Base-by-base conservation (phyloP, 2,329 filamentous ascomycete species). In the Colletotrichum sp. region DNA sequence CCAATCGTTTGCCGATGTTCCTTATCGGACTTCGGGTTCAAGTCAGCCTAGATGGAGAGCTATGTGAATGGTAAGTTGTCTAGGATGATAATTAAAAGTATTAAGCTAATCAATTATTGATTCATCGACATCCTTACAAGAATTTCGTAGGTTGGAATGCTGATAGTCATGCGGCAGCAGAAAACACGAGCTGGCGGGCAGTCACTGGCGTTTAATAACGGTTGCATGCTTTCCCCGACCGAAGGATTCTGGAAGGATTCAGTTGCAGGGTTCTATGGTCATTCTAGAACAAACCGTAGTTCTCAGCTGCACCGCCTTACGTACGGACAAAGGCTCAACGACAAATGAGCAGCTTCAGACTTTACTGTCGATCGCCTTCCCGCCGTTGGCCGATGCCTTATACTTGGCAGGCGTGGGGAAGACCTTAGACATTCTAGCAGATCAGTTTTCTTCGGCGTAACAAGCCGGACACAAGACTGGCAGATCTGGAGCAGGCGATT, bases 71-170 rank as follows among this genome's bases (percentile, higher is more conserved):
- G 3, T 13, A 52, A 44, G 39, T 6, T 44, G 18, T 21, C 44
- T 5, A 7, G 5, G 4, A 3, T 6, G 39, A 1, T 49, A n/a
- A n/a, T 0, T 12, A n/a, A 10, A 0, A 2, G 4, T n/a, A 10
- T 12, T 12, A n/a, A 49, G 9, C 6, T 12, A 49, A n/a, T 49
- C 39, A 2, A 52, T 4, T 52, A 1, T 7, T 52, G 6, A 21
- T 52, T 52, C n/a, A 21, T 52, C 44, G 10, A 21, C 3, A 7
- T n/a, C 18, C 3, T 21, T 13, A 21, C 6, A n/a, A 21, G 44
- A 10, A 1, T 52, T 52, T 13, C 0, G 10, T 7, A 18, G n/a
- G 2, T 18, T 52, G 44, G n/a, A 0, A 13, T 21, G 6, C 44
- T 52, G n/a, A 39, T 36, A 36, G 15, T 16, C 34, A 36, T 2